phyloP scores from a whole-genome alignment of 352 stramenopile species.

The Phytopythium helicoides region DNA sequence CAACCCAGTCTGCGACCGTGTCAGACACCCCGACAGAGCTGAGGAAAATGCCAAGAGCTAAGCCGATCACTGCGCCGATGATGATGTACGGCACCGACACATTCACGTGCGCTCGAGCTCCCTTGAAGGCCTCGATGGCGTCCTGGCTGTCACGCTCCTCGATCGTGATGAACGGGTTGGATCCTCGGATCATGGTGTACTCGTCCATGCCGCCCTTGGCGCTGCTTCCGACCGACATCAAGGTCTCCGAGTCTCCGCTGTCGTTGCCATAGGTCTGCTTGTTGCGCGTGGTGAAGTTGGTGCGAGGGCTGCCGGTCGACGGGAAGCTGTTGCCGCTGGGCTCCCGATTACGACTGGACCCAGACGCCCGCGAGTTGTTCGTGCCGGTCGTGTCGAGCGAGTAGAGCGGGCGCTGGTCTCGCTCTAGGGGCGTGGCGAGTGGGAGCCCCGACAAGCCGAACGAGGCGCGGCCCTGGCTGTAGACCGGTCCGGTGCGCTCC shows the following conservation, averaged over 20 bases:
- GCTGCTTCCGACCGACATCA: too few species aligned
- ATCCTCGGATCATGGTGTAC: slow-evolving; percentile 23
- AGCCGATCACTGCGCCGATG: slow-evolving; percentile 43
- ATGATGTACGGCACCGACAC: slow-evolving; percentile 53
- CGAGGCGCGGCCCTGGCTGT: slow-evolving; percentile 7
- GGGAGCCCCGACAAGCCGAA: too few species aligned
- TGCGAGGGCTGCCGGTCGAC: slow-evolving; percentile 40
- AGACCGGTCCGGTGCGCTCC: too few species aligned
- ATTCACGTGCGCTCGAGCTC: slow-evolving; percentile 43
- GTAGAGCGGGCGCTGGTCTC: too few species aligned
- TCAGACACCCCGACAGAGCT: slow-evolving; percentile 34
- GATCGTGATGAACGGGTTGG: slow-evolving; percentile 32
- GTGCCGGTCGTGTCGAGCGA: too few species aligned
- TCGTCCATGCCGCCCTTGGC: slow-evolving; percentile 15
- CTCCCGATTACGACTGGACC: too few species aligned
- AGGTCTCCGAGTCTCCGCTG: slow-evolving; percentile 3
- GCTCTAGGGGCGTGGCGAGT: too few species aligned
- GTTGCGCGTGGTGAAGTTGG: slow-evolving; percentile 39
- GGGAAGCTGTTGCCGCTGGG: slow-evolving; percentile 5
- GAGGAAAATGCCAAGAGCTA: slow-evolving; percentile 55
- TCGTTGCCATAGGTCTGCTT: neutral
- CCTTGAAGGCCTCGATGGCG: slow-evolving; percentile 24
- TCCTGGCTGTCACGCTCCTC: slow-evolving; percentile 20
- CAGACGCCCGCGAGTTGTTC: too few species aligned
- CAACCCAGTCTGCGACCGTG: slow-evolving; percentile 47